Percentiles rank a stretch among this genome's conserved stretches.
Evolutionary conservation across 1,284 basidiomycete genomes (phyloP).

Genomic region (Sporisorium exsertum): DNA sequence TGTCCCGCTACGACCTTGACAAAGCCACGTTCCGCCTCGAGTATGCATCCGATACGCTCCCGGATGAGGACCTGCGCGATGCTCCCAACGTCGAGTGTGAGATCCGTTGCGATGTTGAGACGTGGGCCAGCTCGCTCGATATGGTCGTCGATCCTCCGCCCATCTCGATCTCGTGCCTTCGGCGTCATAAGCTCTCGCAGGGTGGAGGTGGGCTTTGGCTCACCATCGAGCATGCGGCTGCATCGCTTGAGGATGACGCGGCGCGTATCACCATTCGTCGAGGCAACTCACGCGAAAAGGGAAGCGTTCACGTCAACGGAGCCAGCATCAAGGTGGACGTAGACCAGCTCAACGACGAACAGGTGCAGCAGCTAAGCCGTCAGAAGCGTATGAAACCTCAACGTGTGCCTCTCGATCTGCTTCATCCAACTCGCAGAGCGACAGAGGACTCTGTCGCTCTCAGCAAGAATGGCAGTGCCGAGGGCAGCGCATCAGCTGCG

Average conservation of each 20-base stretch:
- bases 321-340: slow-evolving; percentile 85
- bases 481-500: background rate
- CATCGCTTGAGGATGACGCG: slow-evolving; percentile 79
- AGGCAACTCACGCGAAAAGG: slow-evolving; percentile 77
- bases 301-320: slow-evolving; percentile 89
- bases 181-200: slow-evolving; percentile 85
- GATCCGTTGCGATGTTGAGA: slow-evolving; percentile 90
- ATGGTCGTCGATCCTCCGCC: slow-evolving; percentile 95
- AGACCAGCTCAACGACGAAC: slow-evolving; percentile 88
- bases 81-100: slow-evolving; percentile 85
- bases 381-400: slow-evolving; percentile 87
- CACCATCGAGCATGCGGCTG: slow-evolving; percentile 86
- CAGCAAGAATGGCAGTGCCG: slow-evolving; percentile 1
- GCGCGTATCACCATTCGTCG: slow-evolving; percentile 78
- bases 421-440: slow-evolving; percentile 21
- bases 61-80: slow-evolving; percentile 31
- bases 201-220: slow-evolving; percentile 97
- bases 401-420: slow-evolving; percentile 86
- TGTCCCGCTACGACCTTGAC: slow-evolving; percentile 87
- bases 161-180: slow-evolving; percentile 82
- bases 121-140: slow-evolving; percentile 87
- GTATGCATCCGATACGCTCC: slow-evolving; percentile 76
- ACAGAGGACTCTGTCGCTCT: slow-evolving; percentile 1
- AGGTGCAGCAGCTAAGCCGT: slow-evolving; percentile 83
- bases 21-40: slow-evolving; percentile 84